Conservation (phyloP, 2,329 filamentous ascomycete species). For the Zalaria sp. region DNA sequence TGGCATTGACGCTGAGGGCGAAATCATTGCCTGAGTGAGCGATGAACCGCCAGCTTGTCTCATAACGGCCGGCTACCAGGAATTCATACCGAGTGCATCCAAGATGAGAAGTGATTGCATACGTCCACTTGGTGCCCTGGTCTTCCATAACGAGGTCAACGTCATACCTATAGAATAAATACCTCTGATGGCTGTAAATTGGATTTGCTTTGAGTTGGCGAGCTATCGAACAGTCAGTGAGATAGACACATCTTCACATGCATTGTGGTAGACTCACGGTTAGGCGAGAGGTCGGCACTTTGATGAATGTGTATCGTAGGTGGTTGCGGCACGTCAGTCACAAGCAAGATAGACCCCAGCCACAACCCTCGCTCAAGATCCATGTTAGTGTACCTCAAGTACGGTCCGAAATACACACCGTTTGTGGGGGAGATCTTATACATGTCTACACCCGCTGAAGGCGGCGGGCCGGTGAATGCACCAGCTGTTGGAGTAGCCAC, state of each 20-base stretch:
- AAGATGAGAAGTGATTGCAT: conserved; percentile 90
- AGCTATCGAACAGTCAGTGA: conserved; percentile 18
- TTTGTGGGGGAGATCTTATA: conserved; percentile 92
- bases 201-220: conserved; percentile 68
- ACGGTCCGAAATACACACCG: conserved; percentile 94
- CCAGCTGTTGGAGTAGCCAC: conserved; percentile 59
- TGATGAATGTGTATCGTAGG: conserved; percentile 93
- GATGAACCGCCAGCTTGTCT: conserved; percentile 90
- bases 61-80: conserved; percentile 75
- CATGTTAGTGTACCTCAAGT: conserved; percentile 94
- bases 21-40: conserved; percentile 96
- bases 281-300: conserved; percentile 80
- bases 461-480: conserved; percentile 83
- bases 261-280: conserved; percentile 30
- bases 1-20: conserved; percentile 70
- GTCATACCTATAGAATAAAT: conserved; percentile 93
- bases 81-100: conserved; percentile 99
- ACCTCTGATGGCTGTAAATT: conserved; percentile 82
- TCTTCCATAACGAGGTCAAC: conserved; percentile 85
- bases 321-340: conserved; percentile 81
- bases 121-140: conserved; percentile 78
- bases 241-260: too few species aligned
- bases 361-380: conserved; percentile 81
- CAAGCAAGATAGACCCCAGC: conserved; percentile 85
- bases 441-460: conserved; percentile 77